Evolutionary conservation across 2,329 filamentous ascomycete species (phyloP).

Genomic region (Dothistroma pini): DNA sequence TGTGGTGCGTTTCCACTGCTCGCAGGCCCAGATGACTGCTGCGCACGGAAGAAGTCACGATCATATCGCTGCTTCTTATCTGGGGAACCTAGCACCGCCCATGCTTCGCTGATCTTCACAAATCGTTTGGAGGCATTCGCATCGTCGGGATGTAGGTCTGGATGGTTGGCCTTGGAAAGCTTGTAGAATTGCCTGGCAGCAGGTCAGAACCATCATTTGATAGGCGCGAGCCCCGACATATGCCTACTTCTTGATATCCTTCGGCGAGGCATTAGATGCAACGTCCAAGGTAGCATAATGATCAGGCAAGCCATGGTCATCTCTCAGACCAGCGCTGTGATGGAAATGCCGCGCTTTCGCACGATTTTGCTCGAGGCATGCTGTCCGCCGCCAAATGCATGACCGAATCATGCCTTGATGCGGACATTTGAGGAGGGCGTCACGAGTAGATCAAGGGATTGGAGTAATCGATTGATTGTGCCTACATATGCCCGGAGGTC

Average conservation of each 20-base stretch:
- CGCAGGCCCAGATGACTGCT: slow-evolving; percentile 29
- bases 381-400: slow-evolving; percentile 29
- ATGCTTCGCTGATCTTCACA: slow-evolving; percentile 42
- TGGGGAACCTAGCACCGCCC: slow-evolving; percentile 46
- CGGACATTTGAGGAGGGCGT: slow-evolving; percentile 17
- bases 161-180: slow-evolving; percentile 88
- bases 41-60: slow-evolving; percentile 54
- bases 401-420: slow-evolving; percentile 33
- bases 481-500: background rate
- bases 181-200: slow-evolving; percentile 66
- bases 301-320: slow-evolving; percentile 43
- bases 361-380: slow-evolving; percentile 10
- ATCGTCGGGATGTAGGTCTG: slow-evolving; percentile 80
- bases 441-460: background rate
- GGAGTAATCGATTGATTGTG: background rate
- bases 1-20: slow-evolving; percentile 52
- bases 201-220: background rate
- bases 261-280: slow-evolving; percentile 62
- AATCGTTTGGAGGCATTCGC: slow-evolving; percentile 68
- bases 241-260: slow-evolving; percentile 73
- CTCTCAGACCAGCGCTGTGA: slow-evolving; percentile 15
- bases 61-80: slow-evolving; percentile 79
- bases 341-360: slow-evolving; percentile 23
- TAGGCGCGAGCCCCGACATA: too few relatives aligned
- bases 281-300: slow-evolving; percentile 83